These are phyloP conservation scores for Tolypocladium inflatum DNA, from an alignment of 2,329 filamentous ascomycete genomes.

Conservation along the genomic window DNA sequence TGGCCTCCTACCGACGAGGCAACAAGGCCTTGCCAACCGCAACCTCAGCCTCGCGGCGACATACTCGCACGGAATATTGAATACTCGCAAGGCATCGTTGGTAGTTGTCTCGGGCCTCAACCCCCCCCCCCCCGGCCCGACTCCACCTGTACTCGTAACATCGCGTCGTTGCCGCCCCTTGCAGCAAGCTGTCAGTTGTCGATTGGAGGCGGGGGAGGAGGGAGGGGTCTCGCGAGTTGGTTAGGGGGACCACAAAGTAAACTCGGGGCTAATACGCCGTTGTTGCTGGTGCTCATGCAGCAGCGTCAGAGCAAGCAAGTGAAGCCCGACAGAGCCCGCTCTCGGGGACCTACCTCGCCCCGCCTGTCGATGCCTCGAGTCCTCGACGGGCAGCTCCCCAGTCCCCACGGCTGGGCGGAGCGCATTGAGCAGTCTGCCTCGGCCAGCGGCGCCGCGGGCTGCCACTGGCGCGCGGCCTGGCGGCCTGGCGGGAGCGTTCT, in stretches of 20 bases:
- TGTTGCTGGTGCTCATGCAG: neutral
- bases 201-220: neutral
- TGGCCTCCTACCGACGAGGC: neutral
- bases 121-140: neutral
- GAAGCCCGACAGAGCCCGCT: conserved; percentile 5
- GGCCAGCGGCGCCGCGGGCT: neutral
- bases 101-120: neutral
- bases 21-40: neutral
- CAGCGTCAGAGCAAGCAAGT: neutral
- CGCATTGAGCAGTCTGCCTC: neutral
- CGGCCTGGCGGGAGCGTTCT: neutral
- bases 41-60: neutral
- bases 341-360: conserved; percentile 2
- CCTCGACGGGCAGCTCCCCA: neutral
- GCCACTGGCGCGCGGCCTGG: neutral
- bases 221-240: neutral
- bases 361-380: neutral
- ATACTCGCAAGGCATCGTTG: neutral
- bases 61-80: too few relatives aligned
- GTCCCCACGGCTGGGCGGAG: neutral
- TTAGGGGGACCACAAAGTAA: neutral
- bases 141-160: neutral
- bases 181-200: neutral
- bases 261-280: neutral
- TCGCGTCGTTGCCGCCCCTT: neutral